Base-by-base conservation (phyloP, 176 grass and related monocot genomes). In the Ampelocalamus luodianensis region DNA sequence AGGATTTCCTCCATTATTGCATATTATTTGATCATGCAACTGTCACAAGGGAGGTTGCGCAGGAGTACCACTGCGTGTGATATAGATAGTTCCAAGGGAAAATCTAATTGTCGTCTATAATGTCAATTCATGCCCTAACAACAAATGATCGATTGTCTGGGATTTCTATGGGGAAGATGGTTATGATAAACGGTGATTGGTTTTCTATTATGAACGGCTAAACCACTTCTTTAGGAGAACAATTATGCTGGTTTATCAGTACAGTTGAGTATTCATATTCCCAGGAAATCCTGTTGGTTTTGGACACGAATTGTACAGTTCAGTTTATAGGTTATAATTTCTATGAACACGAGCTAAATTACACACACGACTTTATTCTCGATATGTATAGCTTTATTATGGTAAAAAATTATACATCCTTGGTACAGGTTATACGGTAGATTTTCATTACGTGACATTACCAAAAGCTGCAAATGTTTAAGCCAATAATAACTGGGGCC, bases 41-140 rank as follows among this genome's bases (percentile, higher is more conserved):
- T n/a, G n/a, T n/a, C n/a, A n/a, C n/a, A n/a, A n/a, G n/a, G n/a
- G n/a, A n/a, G n/a, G n/a, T n/a, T n/a, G n/a, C n/a, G n/a, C n/a
- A n/a, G n/a, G n/a, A n/a, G n/a, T n/a, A n/a, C n/a, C n/a, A n/a
- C n/a, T n/a, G n/a, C 53, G 26, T 69, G 23, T 54, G 54, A 14
- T n/a, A n/a, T n/a, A n/a, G n/a, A n/a, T 42, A 83, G 65, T 39
- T 63, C 62, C 49, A 67, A 82, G 48, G 85, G 39, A 49, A 60
- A 50, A 10, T 24, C 15, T 51, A 68, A 26, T 37, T 76, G 8
- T 58, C n/a, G 5, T 76, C 85, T 69, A 49, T 46, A 23, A 6
- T 82, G 26, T 76, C 49, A 49, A 72, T 4, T 73, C 42, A 63
- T 16, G 81, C 55, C 55, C 46, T 73, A 55, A 42, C 36, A 68